These are phyloP conservation scores for Barnettozyma hawaiiensis DNA, from an alignment of 1,139 yeast genomes.

Conservation along the genomic window DNA sequence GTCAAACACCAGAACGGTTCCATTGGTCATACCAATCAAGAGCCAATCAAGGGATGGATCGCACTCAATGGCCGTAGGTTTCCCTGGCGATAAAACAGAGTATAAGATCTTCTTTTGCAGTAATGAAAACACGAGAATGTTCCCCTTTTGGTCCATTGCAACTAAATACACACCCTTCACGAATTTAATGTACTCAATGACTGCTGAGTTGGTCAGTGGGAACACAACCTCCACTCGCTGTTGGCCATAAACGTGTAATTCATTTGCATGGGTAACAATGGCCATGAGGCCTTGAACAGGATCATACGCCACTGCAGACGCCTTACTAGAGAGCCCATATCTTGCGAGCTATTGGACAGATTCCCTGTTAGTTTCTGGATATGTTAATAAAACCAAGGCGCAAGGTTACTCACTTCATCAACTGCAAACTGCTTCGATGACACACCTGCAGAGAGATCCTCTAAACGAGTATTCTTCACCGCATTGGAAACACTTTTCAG, in stretches of 20 bases:
- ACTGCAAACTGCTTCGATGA: constrained; percentile 35
- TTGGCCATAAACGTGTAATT: constrained; percentile 78
- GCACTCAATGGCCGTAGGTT: constrained; percentile 59
- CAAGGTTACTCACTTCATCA: constrained; percentile 29
- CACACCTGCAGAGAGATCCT: constrained; percentile 36
- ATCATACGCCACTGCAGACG: constrained; percentile 70
- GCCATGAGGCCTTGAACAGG: constrained; percentile 87
- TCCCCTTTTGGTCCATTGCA: constrained; percentile 50
- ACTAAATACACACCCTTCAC: constrained; percentile 79
- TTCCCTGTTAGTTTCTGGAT: neutral
- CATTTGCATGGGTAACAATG: constrained; percentile 63
- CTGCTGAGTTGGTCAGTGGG: constrained; percentile 43
- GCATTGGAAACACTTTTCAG: constrained; percentile 49
- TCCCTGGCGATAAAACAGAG: constrained; percentile 50
- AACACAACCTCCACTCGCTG: constrained; percentile 73
- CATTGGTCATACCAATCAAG: constrained; percentile 73
- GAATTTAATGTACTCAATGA: constrained; percentile 54
- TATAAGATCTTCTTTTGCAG: constrained; percentile 55
- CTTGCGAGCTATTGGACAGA: constrained; percentile 34
- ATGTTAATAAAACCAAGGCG: too few species aligned
- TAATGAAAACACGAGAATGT: constrained; percentile 64
- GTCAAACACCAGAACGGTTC: constrained; percentile 70
- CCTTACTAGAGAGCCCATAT: constrained; percentile 54
- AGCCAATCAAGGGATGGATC: constrained; percentile 92
- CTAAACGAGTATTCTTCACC: constrained; percentile 35